Percentiles rank a stretch among this genome's conserved stretches.
phyloP scores from a whole-genome alignment of 257 asterid species.

The Cinchona pubescens region DNA sequence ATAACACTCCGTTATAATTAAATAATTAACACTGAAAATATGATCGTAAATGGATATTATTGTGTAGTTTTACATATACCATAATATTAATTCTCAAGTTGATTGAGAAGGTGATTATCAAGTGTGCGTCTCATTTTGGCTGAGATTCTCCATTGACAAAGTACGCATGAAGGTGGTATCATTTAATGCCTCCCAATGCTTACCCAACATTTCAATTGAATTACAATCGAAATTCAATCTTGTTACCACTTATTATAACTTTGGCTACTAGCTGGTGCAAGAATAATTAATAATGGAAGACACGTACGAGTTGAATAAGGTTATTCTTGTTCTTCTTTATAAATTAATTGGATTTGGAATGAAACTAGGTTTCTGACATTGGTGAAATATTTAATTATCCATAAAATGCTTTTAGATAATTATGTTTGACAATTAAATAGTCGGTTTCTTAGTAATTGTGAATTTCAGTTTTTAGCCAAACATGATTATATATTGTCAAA shows the following conservation, averaged over 20 bases:
- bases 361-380: not conserved
- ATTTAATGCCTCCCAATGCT: conserved; percentile 15
- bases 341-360: too few relatives aligned
- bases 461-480: too few relatives aligned
- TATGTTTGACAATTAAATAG: too few relatives aligned
- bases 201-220: not conserved
- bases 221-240: not conserved
- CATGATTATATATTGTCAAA: too few relatives aligned
- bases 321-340: not conserved
- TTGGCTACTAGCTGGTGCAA: not conserved
- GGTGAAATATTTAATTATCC: too few relatives aligned
- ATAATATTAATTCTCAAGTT: not conserved
- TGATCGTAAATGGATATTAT: not conserved
- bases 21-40: too few relatives aligned
- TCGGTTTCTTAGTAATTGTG: too few relatives aligned
- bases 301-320: not conserved
- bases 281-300: not conserved
- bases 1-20: too few relatives aligned
- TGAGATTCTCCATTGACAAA: conserved; percentile 3
- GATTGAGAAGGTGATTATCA: not conserved
- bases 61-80: not conserved
- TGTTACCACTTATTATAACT: not conserved
- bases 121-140: not conserved
- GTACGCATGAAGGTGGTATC: conserved; percentile 10
- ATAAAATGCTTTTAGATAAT: too few relatives aligned